phyloP scores from a whole-genome alignment of 345 rosid species.

The Lumnitzera racemosa region DNA sequence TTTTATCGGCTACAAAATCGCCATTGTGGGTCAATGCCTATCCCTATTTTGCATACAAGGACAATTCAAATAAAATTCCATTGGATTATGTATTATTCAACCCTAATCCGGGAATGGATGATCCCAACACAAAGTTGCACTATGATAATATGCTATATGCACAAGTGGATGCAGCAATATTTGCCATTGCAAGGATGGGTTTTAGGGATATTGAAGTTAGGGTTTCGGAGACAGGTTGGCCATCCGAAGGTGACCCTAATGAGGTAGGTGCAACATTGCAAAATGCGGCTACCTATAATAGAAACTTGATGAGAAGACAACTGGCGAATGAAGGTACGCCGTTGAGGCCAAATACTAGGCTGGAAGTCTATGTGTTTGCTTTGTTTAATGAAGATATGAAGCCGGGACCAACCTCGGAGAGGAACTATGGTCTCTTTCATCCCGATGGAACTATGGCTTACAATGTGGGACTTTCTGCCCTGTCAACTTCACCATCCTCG shows the following conservation, averaged over 20 bases:
- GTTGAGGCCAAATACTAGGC: constrained; percentile 45
- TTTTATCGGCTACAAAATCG: constrained; percentile 41
- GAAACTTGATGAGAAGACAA: constrained; percentile 65
- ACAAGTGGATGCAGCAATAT: constrained; percentile 73
- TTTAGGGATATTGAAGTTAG: constrained; percentile 58
- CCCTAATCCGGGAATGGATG: constrained; percentile 81
- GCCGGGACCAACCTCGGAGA: constrained; percentile 87
- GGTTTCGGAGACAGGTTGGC: constrained; percentile 97
- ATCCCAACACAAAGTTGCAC: constrained; percentile 58
- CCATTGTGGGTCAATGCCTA: constrained; percentile 98
- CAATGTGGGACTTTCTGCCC: constrained; percentile 72
- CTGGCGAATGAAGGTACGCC: constrained; percentile 79
- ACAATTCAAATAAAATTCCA: constrained; percentile 42
- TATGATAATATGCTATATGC: constrained; percentile 97
- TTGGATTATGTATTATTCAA: constrained; percentile 78
- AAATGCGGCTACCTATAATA: constrained; percentile 72
- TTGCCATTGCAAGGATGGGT: constrained; percentile 70
- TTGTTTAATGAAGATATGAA: constrained; percentile 86
- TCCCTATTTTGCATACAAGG: constrained; percentile 94
- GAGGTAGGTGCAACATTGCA: constrained; percentile 64
- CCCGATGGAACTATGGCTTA: constrained; percentile 85
- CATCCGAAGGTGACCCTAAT: constrained; percentile 70
- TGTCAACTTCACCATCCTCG: constrained; percentile 35
- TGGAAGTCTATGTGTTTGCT: constrained; percentile 83
- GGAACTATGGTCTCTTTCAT: constrained; percentile 83